Percentiles rank a stretch among this genome's conserved stretches.
Evolutionary conservation across 2,329 filamentous ascomycete species (phyloP).

Genomic region (Ophiostoma sp.): DNA sequence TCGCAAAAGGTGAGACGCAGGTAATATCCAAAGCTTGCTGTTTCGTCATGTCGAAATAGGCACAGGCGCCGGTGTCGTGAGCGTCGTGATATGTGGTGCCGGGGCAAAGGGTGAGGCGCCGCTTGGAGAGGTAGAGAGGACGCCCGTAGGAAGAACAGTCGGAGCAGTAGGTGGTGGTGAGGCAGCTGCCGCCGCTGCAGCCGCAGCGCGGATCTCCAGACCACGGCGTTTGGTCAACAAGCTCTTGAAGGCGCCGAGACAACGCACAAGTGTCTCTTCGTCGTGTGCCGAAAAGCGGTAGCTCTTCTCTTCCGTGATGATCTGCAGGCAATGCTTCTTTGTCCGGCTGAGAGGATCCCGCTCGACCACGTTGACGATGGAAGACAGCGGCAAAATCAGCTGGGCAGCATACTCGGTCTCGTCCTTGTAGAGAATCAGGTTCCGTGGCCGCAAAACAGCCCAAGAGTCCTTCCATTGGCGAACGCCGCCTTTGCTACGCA

Average conservation of each 20-base stretch:
- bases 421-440: conserved; percentile 89
- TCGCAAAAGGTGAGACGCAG: not conserved
- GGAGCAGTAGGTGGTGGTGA: conserved; percentile 16
- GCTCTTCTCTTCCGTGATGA: conserved; percentile 90
- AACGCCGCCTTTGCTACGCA: conserved; percentile 79
- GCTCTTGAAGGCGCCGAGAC: conserved; percentile 89
- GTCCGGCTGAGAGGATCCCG: conserved; percentile 83
- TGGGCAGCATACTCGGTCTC: conserved; percentile 85
- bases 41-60: conserved; percentile 20
- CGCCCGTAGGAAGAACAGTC: not conserved
- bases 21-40: conserved; percentile 16
- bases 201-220: conserved; percentile 52
- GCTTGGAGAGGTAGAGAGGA: not conserved
- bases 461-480: conserved; percentile 94
- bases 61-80: not conserved
- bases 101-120: not conserved
- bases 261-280: conserved; percentile 80
- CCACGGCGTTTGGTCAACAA: conserved; percentile 70
- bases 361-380: conserved; percentile 86
- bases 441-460: conserved; percentile 84
- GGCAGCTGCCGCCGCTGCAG: conserved; percentile 30
- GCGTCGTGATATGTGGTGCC: not conserved
- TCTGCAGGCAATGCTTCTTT: conserved; percentile 83
- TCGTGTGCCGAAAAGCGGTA: conserved; percentile 74
- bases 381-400: conserved; percentile 75